A percentile compares a stretch with the other conserved stretches of the same genome.
phyloP scores from a whole-genome alignment of 192 early-diverging fungal species.

The Podila verticillata region DNA sequence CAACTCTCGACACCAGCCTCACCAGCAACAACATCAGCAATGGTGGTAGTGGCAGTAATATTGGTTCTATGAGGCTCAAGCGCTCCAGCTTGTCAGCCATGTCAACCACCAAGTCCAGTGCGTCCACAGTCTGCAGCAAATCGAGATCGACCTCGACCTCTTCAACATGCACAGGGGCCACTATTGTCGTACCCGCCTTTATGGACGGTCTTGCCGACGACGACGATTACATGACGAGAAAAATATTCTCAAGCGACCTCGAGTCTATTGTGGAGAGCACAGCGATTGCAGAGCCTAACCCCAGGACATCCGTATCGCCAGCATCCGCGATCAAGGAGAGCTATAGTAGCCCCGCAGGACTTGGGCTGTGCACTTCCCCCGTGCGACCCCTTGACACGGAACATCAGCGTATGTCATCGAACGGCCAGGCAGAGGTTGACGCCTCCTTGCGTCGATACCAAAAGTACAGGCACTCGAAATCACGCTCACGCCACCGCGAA shows the following conservation, averaged over 20 bases:
- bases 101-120: background rate
- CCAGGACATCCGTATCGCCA: background rate
- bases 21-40: background rate
- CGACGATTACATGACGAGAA: background rate
- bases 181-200: background rate
- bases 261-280: background rate
- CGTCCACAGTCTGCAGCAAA: background rate
- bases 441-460: conserved; percentile 39
- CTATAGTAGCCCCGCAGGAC: conserved; percentile 20
- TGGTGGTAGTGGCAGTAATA: conserved; percentile 3
- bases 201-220: background rate
- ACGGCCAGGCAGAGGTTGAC: conserved; percentile 18
- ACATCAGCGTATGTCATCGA: background rate
- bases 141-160: conserved; percentile 3
- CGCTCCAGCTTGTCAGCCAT: background rate
- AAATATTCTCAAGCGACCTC: background rate
- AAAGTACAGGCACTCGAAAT: conserved; percentile 19
- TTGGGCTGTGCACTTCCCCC: conserved; percentile 25
- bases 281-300: background rate
- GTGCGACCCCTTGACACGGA: conserved; percentile 4
- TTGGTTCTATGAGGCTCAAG: background rate
- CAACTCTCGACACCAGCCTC: background rate
- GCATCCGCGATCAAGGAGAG: conserved; percentile 21
- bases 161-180: background rate
- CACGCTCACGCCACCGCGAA: background rate